A percentile compares a stretch with the other conserved stretches of the same genome.
These are phyloP conservation scores for Lentinula edodes DNA, from an alignment of 768 basidiomycete species.

Conservation along the genomic window DNA sequence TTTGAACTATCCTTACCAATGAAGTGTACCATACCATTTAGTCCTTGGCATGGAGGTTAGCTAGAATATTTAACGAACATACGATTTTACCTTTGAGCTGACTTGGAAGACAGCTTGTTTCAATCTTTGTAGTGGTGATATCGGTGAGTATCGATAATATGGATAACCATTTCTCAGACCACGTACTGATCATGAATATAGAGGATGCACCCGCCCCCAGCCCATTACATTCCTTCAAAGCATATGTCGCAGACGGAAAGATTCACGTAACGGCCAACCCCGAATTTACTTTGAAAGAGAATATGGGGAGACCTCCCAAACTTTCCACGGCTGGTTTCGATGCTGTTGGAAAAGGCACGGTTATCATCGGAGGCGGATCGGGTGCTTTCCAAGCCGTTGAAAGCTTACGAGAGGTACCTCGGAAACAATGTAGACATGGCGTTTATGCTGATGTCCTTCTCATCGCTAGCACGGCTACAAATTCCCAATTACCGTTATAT, in stretches of 20 bases:
- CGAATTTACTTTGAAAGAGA: conserved; percentile 55
- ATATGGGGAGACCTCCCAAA: conserved; percentile 57
- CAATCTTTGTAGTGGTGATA: conserved; percentile 79
- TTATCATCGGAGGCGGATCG: conserved; percentile 84
- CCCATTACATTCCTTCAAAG: conserved; percentile 75
- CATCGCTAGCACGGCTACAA: conserved; percentile 62
- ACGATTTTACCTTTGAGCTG: neutral
- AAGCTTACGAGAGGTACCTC: conserved; percentile 69
- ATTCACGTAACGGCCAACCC: conserved; percentile 73
- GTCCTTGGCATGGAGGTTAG: conserved; percentile 85
- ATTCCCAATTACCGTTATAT: conserved; percentile 71
- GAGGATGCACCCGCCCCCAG: conserved; percentile 88
- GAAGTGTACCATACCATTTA: conserved; percentile 16
- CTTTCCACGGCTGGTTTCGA: conserved; percentile 42
- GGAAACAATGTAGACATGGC: neutral
- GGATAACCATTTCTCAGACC: neutral
- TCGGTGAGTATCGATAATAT: conserved; percentile 37
- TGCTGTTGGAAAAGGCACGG: conserved; percentile 55
- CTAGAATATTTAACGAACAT: neutral
- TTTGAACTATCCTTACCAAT: neutral
- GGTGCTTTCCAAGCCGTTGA: conserved; percentile 74
- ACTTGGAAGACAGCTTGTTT: conserved; percentile 63
- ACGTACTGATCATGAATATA: conserved; percentile 16
- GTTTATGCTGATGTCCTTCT: neutral
- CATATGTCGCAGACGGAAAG: conserved; percentile 60